phyloP scores from a whole-genome alignment of 306 rosid species.

The Aeschynomene evenia region DNA sequence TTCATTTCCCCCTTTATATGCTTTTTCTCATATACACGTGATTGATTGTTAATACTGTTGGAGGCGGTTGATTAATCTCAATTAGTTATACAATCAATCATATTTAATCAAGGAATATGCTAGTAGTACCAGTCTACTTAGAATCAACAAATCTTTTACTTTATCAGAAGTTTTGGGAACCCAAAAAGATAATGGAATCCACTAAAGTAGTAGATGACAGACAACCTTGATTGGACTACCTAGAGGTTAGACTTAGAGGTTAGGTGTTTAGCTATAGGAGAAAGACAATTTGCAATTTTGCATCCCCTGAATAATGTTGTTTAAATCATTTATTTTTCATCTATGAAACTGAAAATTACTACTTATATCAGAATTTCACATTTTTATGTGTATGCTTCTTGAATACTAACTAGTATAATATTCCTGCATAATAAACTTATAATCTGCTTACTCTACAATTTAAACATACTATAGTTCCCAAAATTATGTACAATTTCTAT shows the following conservation, averaged over 20 bases:
- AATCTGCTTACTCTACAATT: too few species aligned
- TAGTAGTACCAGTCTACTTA: neutral
- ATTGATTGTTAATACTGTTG: neutral
- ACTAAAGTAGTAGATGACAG: neutral
- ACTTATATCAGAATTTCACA: too few species aligned
- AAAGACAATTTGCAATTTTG: neutral
- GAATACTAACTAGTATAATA: too few species aligned
- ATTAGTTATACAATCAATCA: too few species aligned
- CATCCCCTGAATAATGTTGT: neutral
- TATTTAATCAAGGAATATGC: too few species aligned
- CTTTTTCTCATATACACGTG: neutral
- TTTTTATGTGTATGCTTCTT: too few species aligned
- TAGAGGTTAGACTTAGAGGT: neutral
- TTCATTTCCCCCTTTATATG: too few species aligned
- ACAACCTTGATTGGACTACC: constrained; percentile 31
- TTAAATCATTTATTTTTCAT: neutral
- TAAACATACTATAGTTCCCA: too few species aligned
- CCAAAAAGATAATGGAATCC: constrained; percentile 14
- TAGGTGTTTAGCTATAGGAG: constrained; percentile 28
- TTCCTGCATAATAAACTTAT: too few species aligned
- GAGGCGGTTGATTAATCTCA: neutral
- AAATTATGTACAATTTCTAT: too few species aligned
- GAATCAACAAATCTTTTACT: neutral
- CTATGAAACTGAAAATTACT: neutral
- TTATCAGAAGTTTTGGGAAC: neutral